Percentiles rank a stretch among this genome's conserved stretches.
phyloP scores from a whole-genome alignment of 371 early-diverging fungal genomes.

The Mucor saturninus region DNA sequence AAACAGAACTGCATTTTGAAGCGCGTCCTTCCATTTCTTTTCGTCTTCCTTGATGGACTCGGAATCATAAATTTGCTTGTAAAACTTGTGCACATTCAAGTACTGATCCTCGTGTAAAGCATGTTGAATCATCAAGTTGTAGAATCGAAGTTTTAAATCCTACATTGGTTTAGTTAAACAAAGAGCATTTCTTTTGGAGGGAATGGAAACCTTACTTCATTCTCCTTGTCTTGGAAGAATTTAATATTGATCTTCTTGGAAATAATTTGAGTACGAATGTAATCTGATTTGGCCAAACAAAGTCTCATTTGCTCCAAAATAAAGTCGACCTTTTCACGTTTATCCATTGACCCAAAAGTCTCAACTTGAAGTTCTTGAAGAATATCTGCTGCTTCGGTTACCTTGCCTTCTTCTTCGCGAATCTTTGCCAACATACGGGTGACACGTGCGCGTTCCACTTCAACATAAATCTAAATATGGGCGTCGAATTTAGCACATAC shows the following conservation, averaged over 20 bases:
- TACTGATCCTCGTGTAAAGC: slow-evolving; percentile 91
- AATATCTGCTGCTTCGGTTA: slow-evolving; percentile 91
- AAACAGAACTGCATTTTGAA: slow-evolving; percentile 84
- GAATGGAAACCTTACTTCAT: slow-evolving; percentile 57
- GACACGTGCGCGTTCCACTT: slow-evolving; percentile 95
- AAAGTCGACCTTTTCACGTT: slow-evolving; percentile 97
- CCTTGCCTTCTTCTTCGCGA: slow-evolving; percentile 89
- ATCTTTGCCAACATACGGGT: slow-evolving; percentile 89
- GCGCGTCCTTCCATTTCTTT: slow-evolving; percentile 76
- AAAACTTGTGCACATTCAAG: slow-evolving; percentile 90
- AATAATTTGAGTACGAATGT: slow-evolving; percentile 89
- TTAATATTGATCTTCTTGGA: slow-evolving; percentile 92
- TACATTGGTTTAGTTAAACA: slow-evolving; percentile 22
- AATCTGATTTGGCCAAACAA: slow-evolving; percentile 91
- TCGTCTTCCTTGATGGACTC: slow-evolving; percentile 80
- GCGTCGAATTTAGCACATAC: background rate
- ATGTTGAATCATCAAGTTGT: slow-evolving; percentile 93
- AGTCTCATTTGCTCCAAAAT: slow-evolving; percentile 98
- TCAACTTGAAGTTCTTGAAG: slow-evolving; percentile 97
- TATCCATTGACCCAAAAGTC: slow-evolving; percentile 98
- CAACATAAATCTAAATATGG: slow-evolving; percentile 85
- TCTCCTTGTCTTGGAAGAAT: slow-evolving; percentile 87
- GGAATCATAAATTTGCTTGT: slow-evolving; percentile 88
- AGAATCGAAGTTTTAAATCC: slow-evolving; percentile 95
- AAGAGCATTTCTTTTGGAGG: background rate